phyloP scores from a whole-genome alignment of 2,329 filamentous ascomycete species.

The Sarocladium strictum region DNA sequence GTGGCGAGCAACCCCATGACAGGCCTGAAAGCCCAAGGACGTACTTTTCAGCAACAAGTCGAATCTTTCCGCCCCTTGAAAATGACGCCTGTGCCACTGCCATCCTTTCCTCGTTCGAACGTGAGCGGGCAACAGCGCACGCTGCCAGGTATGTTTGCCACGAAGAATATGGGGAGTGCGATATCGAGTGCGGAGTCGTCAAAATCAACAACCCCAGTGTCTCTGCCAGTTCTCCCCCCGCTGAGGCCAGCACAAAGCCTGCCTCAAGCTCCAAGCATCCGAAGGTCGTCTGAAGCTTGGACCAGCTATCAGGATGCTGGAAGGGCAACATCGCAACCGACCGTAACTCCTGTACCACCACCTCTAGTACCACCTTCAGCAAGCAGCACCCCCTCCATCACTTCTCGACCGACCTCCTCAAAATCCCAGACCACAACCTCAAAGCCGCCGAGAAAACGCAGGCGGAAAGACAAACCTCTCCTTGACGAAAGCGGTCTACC shows the following conservation, averaged over 20 bases:
- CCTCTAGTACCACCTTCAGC: neutral
- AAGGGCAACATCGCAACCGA: neutral
- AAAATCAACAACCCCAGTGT: neutral
- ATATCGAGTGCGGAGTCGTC: neutral
- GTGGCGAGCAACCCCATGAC: neutral
- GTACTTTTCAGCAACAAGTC: neutral
- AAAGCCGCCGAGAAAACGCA: conserved; percentile 5
- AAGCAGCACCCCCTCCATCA: neutral
- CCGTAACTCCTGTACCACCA: neutral
- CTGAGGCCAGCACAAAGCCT: neutral
- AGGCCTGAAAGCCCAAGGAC: neutral
- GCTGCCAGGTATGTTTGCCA: neutral
- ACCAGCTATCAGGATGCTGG: neutral
- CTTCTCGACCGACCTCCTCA: neutral
- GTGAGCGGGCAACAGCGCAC: conserved; percentile 11
- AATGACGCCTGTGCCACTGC: neutral
- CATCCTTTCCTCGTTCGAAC: neutral
- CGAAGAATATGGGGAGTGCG: neutral
- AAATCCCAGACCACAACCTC: neutral
- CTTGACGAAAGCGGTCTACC: conserved; percentile 16
- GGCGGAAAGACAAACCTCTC: conserved; percentile 7
- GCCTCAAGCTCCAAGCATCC: conserved; percentile 9
- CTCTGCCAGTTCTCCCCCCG: neutral
- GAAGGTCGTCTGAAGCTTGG: neutral
- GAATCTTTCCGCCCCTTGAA: neutral